Conservation (phyloP, 345 rosid genomes). For the Citrus trifoliata region DNA sequence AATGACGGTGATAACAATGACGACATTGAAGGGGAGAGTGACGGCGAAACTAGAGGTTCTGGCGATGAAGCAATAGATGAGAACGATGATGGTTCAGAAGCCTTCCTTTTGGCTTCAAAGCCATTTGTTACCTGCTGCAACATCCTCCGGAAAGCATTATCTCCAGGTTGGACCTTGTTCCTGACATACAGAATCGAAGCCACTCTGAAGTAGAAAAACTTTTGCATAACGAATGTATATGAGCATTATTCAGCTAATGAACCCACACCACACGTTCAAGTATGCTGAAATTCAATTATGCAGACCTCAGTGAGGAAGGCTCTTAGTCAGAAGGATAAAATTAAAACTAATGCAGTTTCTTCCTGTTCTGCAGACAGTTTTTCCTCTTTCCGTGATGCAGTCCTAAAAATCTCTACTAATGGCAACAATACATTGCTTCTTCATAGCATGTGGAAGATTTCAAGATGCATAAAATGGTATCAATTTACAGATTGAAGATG, state of each 20-base stretch:
- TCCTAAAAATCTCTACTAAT: neutral
- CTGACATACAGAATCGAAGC: constrained; percentile 20
- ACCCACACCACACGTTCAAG: neutral
- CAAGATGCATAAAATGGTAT: neutral
- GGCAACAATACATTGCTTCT: neutral
- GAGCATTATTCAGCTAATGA: neutral
- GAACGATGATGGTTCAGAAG: constrained; percentile 11
- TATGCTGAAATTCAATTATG: neutral
- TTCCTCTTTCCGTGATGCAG: neutral
- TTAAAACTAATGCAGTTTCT: neutral
- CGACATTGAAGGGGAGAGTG: neutral
- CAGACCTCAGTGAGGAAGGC: neutral
- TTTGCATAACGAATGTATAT: neutral
- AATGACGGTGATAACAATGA: constrained; percentile 32
- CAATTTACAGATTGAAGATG: neutral
- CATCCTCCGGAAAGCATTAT: constrained; percentile 34
- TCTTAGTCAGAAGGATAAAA: neutral
- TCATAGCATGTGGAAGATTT: neutral
- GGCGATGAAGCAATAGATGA: constrained; percentile 16
- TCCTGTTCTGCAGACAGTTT: neutral
- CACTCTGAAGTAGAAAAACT: neutral
- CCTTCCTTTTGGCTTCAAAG: neutral
- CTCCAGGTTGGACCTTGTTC: constrained; percentile 24
- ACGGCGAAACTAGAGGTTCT: constrained; percentile 21
- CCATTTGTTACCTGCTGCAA: constrained; percentile 28